Evolutionary conservation across 768 basidiomycete species (phyloP).

Genomic region (Omphalotus guepiniiformis): DNA sequence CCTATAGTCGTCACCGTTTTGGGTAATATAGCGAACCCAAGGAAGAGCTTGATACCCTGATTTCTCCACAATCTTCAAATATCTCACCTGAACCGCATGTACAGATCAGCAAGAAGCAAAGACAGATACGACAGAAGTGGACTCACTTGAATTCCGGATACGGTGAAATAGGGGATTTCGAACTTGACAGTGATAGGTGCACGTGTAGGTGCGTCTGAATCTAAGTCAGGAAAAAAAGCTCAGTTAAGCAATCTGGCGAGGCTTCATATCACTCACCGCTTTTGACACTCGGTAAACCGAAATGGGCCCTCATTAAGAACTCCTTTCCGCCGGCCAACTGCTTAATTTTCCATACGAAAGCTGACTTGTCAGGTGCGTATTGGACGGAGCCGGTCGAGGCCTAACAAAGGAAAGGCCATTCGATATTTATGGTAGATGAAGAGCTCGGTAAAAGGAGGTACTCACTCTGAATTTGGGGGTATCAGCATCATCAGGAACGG

Average conservation of each 20-base stretch:
- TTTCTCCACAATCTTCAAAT: constrained; percentile 98
- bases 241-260: not conserved
- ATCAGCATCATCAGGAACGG: constrained; percentile 98
- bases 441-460: constrained; percentile 3
- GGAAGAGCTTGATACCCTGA: constrained; percentile 95
- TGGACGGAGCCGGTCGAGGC: constrained; percentile 94
- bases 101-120: not conserved
- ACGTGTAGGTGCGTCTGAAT: constrained; percentile 66
- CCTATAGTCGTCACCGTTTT: constrained; percentile 92
- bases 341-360: constrained; percentile 99
- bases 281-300: constrained; percentile 91
- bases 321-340: constrained; percentile 94
- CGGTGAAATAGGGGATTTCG: constrained; percentile 98
- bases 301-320: constrained; percentile 97
- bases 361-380: constrained; percentile 96
- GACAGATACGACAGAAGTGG: not conserved
- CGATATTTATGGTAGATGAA: too few relatives aligned
- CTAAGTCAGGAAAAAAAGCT: constrained; percentile 44
- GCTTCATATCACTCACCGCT: constrained; percentile 55
- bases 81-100: constrained; percentile 56
- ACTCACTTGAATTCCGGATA: constrained; percentile 80
- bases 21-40: constrained; percentile 94
- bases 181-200: constrained; percentile 97
- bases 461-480: constrained; percentile 93
- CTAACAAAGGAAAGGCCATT: constrained; percentile 34